Base-by-base conservation (phyloP, 768 basidiomycete species). In the Hygrocybe coccinea region DNA sequence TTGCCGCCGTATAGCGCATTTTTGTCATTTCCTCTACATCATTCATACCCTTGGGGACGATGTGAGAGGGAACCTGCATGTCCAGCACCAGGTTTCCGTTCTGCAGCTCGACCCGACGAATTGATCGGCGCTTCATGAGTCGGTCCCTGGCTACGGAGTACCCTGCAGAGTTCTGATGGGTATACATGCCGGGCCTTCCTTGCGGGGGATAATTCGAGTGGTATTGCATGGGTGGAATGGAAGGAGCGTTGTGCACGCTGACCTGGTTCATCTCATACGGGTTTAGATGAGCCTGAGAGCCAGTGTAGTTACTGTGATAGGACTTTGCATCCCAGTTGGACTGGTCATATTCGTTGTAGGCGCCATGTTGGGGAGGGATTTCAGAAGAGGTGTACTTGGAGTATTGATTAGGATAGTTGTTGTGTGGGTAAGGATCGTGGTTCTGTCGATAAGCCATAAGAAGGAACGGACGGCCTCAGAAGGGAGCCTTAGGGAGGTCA, bases 41-140 rank as follows among this genome's bases (percentile, higher is more conserved):
- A 12, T 74, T 68, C 71, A 80, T 82, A 55, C 78, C 79, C 37
- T 78, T 77, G n/a, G 89, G 89, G 29, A 91, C 70, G 64, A 93
- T 91, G 60, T 85, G 82, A 43, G 80, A 79, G 2, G 91, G 91
- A 2, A 91, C 91, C 24, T 79, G 83, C 47, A 91, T 82, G 65
- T 94, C 91, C 55, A 93, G 79, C 17, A 94, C 87, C 45, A 94
- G 72, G 69, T 94, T 94, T 37, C 91, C 91, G 54, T 90, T 76
- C 66, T 84, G 78, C 36, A 94, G 82, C 62, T 85, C 84, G 57
- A 94, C 86, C 60, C 91, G 86, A 56, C 86, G 82, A 41, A 89
- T 76, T 37, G 87, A 88, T 51, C 89, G 78, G 41, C 86, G 83
- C 66, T 86, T 89, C 83, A 92, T 83, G 71, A 91, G 81, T 68